Conservation (phyloP, 192 early-diverging fungal genomes). For the Neocallimastix lanati region DNA sequence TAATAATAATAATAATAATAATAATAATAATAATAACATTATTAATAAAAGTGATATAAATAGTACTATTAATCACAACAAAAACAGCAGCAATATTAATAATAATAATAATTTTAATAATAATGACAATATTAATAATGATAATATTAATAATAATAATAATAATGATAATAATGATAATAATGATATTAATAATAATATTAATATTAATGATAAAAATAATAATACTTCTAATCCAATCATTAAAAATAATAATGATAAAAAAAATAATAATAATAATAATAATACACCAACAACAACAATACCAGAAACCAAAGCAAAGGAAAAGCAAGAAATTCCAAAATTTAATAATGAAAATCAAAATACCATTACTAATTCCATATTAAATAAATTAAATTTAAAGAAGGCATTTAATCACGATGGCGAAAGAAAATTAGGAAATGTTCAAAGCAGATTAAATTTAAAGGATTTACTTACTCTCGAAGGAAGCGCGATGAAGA, state of each 20-base stretch:
- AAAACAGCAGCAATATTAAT: too few relatives aligned
- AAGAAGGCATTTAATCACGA: not conserved
- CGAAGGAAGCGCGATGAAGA: not conserved
- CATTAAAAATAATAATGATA: too few relatives aligned
- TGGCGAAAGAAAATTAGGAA: not conserved
- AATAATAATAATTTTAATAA: too few relatives aligned
- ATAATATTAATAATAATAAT: not conserved
- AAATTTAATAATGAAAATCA: not conserved
- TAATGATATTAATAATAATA: too few relatives aligned
- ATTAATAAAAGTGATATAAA: too few relatives aligned
- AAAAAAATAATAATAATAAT: not conserved
- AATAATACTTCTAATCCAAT: too few relatives aligned
- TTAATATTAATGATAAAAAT: too few relatives aligned
- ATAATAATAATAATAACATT: too few relatives aligned
- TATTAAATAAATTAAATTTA: not conserved
- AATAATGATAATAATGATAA: not conserved
- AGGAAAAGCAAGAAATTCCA: too few relatives aligned
- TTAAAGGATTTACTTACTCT: not conserved
- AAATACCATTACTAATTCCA: not conserved
- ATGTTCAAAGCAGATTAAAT: not conserved
- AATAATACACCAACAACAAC: not conserved
- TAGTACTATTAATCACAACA: too few relatives aligned
- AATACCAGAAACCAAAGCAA: not conserved
- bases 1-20: too few relatives aligned
- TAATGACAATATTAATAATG: too few relatives aligned